These are phyloP conservation scores for Arctostaphylos glauca DNA, from an alignment of 148 eudicot species.

Conservation along the genomic window DNA sequence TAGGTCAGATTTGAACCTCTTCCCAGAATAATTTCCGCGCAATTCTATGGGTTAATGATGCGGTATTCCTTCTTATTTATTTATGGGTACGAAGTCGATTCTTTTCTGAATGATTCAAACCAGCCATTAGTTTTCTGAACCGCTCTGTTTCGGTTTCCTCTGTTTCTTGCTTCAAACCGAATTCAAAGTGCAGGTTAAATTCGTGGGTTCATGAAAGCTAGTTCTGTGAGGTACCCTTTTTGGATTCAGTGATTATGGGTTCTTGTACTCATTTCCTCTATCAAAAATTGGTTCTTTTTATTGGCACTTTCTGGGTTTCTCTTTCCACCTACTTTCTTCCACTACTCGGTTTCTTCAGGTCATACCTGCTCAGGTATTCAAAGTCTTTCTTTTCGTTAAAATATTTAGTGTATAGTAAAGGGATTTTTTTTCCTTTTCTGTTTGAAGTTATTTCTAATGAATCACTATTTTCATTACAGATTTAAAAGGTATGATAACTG, in stretches of 20 bases:
- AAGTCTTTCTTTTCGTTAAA: background rate
- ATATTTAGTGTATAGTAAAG: too few relatives aligned
- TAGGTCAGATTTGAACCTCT: conserved; percentile 55
- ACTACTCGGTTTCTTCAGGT: conserved; percentile 45
- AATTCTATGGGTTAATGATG: background rate
- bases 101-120: conserved; percentile 30
- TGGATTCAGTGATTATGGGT: conserved; percentile 31
- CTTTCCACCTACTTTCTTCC: conserved; percentile 37
- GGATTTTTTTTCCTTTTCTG: background rate
- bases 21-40: conserved; percentile 9
- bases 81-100: conserved; percentile 34
- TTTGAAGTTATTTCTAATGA: background rate
- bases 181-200: conserved; percentile 19
- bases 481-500: conserved; percentile 17
- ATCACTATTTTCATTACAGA: conserved; percentile 10
- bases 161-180: conserved; percentile 35
- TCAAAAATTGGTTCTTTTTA: conserved; percentile 30
- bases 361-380: conserved; percentile 60
- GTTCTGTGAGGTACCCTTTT: conserved; percentile 29
- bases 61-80: conserved; percentile 2
- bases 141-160: conserved; percentile 30
- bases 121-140: conserved; percentile 21
- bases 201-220: conserved; percentile 28
- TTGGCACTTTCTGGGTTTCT: conserved; percentile 32
- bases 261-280: conserved; percentile 24